Evolutionary conservation across 345 rosid genomes (phyloP), one percentile per base, ranked within the genome.

Genomic region (Corymbia maculata): DNA sequence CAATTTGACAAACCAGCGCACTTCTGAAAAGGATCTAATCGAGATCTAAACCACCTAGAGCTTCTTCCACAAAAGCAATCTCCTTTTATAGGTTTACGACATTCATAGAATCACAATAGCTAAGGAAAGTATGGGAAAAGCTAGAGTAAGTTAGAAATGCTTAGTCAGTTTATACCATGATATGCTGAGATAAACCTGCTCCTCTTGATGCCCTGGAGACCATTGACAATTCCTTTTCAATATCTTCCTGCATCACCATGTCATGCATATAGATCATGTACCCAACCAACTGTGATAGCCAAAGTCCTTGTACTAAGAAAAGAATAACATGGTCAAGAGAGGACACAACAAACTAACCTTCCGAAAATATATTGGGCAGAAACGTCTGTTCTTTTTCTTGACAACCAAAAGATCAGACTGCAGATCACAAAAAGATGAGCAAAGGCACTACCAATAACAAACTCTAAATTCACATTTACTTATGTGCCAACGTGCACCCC

Each of bases 341-440:
- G 84, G 45, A 70, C 84, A 19, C 3, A 26, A 19, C 28, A 90
- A 88, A 89, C 91, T 75, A 88, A 97, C 99, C 99, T 97, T 97
- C 89, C 95, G 95, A 93, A 97, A 97, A 93, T 96, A 97, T 90
- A 97, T 89, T 22, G 99, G 99, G 94, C 95, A 96, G 91, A 93
- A 97, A 42, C 99, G 96, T 92, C 91, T 95, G 91, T 93, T 95
- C 91, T 89, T 96, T 91, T 92, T 97, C 95, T 92, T 95, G 91
- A 96, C 96, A 84, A 95, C 95, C 92, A 96, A 93, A 90, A 94
- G 98, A 86, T 97, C 99, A 42, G 99, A 97, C 99, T 97, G 97
- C 89, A 92, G n/a, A 88, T 85, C 28, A 89, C 52, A 84, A 17
- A 82, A 52, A 59, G 57, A 86, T 19, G 84, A 84, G 22, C 44